Percentiles rank a stretch among this genome's conserved stretches.
Conservation (phyloP, 164 flowering plant species). For the Sedum album region DNA sequence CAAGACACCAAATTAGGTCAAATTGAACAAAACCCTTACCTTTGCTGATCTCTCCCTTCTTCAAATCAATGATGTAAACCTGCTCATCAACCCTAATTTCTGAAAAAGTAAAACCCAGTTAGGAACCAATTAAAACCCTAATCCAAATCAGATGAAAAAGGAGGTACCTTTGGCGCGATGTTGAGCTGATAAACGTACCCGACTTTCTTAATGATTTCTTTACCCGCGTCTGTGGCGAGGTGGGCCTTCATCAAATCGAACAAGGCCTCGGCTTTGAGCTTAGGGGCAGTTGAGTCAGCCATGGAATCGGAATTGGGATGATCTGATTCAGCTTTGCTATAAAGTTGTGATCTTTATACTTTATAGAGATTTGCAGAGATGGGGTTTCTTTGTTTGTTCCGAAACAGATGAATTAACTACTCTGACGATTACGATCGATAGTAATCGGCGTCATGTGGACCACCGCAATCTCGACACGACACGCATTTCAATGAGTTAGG, state of each 20-base stretch:
- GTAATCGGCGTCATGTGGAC: too few species aligned
- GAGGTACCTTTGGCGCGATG: slow-evolving; percentile 75
- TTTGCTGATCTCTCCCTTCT: slow-evolving; percentile 45
- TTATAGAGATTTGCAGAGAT: not conserved
- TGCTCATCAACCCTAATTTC: slow-evolving; percentile 60
- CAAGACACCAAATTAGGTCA: not conserved
- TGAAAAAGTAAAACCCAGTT: slow-evolving; percentile 19
- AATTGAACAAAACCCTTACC: slow-evolving; percentile 38
- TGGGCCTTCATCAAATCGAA: slow-evolving; percentile 79
- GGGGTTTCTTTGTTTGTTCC: not conserved
- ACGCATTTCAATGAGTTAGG: slow-evolving; percentile 2
- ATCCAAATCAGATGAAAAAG: not conserved
- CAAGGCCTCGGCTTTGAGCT: slow-evolving; percentile 64
- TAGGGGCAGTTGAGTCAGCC: slow-evolving; percentile 12
- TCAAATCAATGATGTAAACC: not conserved
- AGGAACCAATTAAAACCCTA: not conserved
- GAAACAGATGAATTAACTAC: not conserved
- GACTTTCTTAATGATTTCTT: slow-evolving; percentile 53
- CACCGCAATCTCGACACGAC: slow-evolving; percentile 3
- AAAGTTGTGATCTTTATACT: not conserved
- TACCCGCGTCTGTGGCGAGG: slow-evolving; percentile 74
- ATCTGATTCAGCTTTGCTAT: not conserved
- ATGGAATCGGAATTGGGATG: not conserved
- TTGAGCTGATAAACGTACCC: slow-evolving; percentile 71
- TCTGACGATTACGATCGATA: not conserved